These are phyloP conservation scores for Lactarius hengduanensis DNA, from an alignment of 768 basidiomycete genomes.

Conservation along the genomic window DNA sequence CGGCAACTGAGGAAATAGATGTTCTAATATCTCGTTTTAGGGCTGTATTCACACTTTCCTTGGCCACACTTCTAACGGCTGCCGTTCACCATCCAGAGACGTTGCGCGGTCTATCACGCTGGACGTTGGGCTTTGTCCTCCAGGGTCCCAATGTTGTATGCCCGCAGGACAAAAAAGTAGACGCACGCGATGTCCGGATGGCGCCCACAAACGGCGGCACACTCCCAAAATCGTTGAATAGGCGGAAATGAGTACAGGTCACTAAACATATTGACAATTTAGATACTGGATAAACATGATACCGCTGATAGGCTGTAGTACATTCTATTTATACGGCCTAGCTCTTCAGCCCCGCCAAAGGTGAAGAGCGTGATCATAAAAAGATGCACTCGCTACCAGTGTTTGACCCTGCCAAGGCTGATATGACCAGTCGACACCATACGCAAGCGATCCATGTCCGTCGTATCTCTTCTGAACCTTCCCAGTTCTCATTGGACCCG, in stretches of 20 bases:
- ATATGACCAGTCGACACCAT: conserved; percentile 89
- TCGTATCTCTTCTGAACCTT: conserved; percentile 62
- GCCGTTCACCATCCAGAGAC: conserved; percentile 60
- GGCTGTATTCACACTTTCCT: conserved; percentile 56
- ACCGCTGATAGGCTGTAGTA: conserved; percentile 7
- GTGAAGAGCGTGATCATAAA: conserved; percentile 87
- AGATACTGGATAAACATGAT: conserved; percentile 7
- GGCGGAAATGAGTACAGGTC: not conserved
- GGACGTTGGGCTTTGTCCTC: conserved; percentile 65
- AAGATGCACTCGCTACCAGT: conserved; percentile 85
- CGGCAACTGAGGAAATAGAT: conserved; percentile 3
- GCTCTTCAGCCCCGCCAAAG: conserved; percentile 67
- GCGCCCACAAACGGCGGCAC: conserved; percentile 18
- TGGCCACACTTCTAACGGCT: conserved; percentile 63
- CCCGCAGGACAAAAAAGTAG: conserved; percentile 36
- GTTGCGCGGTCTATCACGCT: conserved; percentile 70
- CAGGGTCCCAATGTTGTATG: conserved; percentile 57
- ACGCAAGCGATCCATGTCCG: conserved; percentile 79
- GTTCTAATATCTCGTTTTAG: conserved; percentile 37
- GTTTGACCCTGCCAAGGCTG: conserved; percentile 39
- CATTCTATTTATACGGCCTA: conserved; percentile 2
- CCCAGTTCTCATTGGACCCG: conserved; percentile 30
- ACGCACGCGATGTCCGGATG: conserved; percentile 27
- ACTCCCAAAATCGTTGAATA: conserved; percentile 5
- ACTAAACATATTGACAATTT: not conserved